phyloP scores from a whole-genome alignment of 78 protist genomes.

The Dictyostelium purpureum region DNA sequence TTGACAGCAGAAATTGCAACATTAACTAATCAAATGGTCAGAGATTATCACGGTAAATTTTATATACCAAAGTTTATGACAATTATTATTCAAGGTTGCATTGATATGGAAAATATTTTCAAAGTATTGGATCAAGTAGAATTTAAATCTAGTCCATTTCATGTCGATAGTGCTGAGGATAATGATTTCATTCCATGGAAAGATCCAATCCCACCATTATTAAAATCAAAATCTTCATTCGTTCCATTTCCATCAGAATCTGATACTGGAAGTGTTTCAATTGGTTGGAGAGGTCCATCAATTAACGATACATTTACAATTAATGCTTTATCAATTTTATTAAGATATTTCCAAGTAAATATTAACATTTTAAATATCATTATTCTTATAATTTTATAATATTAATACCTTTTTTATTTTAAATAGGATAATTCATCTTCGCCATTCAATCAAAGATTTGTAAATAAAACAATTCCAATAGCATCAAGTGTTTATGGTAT shows the following conservation, averaged over 20 bases:
- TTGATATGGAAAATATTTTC: constrained; percentile 23
- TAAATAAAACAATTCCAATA: neutral
- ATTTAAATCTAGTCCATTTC: constrained; percentile 29
- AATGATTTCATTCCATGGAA: constrained; percentile 15
- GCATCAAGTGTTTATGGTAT: constrained; percentile 11
- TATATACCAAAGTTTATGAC: constrained; percentile 62
- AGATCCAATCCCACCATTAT: constrained; percentile 11
- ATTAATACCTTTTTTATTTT: neutral
- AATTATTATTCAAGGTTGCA: constrained; percentile 53
- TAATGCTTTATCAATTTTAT: constrained; percentile 1
- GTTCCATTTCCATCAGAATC: constrained; percentile 30
- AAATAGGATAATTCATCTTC: constrained; percentile 23
- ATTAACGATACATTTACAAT: constrained; percentile 7
- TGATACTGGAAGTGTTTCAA: constrained; percentile 46
- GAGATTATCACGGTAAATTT: constrained; percentile 65
- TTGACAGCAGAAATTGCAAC: constrained; percentile 27
- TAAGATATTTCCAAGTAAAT: constrained; percentile 41
- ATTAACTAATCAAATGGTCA: constrained; percentile 20
- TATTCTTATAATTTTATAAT: no score
- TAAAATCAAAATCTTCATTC: neutral
- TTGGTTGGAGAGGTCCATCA: constrained; percentile 75
- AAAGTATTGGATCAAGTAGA: constrained; percentile 2
- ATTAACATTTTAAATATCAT: neutral
- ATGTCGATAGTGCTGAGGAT: neutral
- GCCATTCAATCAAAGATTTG: constrained; percentile 51